A percentile compares a stretch with the other conserved stretches of the same genome.
Evolutionary conservation across 257 asterid species (phyloP).

Genomic region (Solanum bukasovii): DNA sequence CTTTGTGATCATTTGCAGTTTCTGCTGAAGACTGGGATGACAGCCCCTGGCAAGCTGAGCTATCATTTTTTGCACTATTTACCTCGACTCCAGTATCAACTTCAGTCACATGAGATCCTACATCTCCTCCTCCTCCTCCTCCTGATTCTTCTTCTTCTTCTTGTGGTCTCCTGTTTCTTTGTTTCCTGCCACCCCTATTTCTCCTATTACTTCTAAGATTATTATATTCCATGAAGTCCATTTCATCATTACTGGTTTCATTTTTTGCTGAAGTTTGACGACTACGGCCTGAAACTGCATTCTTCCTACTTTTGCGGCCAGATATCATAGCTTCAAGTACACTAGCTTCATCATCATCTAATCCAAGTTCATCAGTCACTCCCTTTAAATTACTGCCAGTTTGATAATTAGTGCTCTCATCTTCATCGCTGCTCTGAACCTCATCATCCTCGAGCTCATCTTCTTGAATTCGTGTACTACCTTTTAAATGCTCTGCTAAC

Average conservation of each 20-base stretch:
- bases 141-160: conserved; percentile 17
- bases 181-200: conserved; percentile 62
- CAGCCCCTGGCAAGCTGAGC: conserved; percentile 18
- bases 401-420: conserved; percentile 13
- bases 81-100: conserved; percentile 15
- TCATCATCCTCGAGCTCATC: conserved; percentile 29
- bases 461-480: conserved; percentile 24
- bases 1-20: conserved; percentile 17
- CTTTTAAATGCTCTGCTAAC: conserved; percentile 38
- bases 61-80: conserved; percentile 24
- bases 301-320: conserved; percentile 40
- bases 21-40: conserved; percentile 29
- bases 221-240: conserved; percentile 74
- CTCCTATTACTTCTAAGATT: conserved; percentile 51
- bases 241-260: conserved; percentile 40
- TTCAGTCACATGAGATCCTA: neutral
- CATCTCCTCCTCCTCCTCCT: neutral
- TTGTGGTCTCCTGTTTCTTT: conserved; percentile 33
- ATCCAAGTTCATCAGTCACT: conserved; percentile 14
- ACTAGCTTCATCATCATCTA: conserved; percentile 55
- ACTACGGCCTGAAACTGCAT: conserved; percentile 15
- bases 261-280: conserved; percentile 25
- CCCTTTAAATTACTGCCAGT: conserved; percentile 13
- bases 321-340: conserved; percentile 79
- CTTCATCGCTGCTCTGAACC: conserved; percentile 21